Conservation (phyloP, 441 rosid genomes). For the Gossypium aridum region DNA sequence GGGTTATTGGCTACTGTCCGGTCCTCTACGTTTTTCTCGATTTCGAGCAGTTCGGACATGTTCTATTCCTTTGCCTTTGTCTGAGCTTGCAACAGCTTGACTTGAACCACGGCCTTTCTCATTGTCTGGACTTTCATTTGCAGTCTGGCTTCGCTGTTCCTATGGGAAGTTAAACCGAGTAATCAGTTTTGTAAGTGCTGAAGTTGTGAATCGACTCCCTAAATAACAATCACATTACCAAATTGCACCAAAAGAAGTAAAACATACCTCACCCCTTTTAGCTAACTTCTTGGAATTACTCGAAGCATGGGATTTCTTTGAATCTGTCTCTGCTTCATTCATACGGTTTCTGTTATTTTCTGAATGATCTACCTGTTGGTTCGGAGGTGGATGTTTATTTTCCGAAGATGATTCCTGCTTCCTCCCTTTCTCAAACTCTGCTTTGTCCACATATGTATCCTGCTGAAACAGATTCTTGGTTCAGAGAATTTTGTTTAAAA, state of each 20-base stretch:
- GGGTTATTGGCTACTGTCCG: constrained; percentile 20
- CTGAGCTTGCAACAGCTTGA: constrained; percentile 17
- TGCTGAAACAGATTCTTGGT: constrained; percentile 13
- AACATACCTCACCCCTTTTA: constrained; percentile 63
- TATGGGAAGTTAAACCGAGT: constrained; percentile 72
- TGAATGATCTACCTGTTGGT: constrained; percentile 34
- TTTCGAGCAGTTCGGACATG: constrained; percentile 10
- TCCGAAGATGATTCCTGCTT: constrained; percentile 23
- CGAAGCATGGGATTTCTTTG: constrained; percentile 15
- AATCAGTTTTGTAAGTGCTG: constrained; percentile 68
- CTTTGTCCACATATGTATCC: constrained; percentile 17
- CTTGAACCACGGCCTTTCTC: constrained; percentile 42
- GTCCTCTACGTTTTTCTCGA: constrained; percentile 22
- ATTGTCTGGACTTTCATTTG: constrained; percentile 52
- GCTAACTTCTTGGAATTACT: constrained; percentile 43
- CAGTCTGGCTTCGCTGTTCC: constrained; percentile 71
- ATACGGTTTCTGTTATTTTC: constrained; percentile 27
- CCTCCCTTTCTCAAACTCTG: constrained; percentile 31
- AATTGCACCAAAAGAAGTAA: neutral
- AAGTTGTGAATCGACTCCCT: constrained; percentile 55
- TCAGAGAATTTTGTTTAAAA: constrained; percentile 7
- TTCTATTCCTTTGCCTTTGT: constrained; percentile 28
- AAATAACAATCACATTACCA: neutral
- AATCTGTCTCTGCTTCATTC: constrained; percentile 19
- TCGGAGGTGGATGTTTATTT: constrained; percentile 27